These are phyloP conservation scores for Angomonas ambiguus DNA, from an alignment of 208 protist species.

Conservation along the genomic window DNA sequence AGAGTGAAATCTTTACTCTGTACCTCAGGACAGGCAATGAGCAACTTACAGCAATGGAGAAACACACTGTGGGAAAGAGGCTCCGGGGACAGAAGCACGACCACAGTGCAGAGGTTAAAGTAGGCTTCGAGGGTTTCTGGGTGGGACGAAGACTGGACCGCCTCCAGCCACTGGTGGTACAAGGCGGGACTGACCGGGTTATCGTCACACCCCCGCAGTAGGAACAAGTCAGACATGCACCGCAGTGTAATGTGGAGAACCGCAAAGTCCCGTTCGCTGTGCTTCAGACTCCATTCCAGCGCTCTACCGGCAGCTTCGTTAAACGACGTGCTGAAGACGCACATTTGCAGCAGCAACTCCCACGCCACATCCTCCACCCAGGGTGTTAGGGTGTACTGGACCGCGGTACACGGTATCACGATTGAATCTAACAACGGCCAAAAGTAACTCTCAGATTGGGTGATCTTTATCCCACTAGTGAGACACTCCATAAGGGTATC, in stretches of 20 bases:
- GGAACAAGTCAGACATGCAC: constrained; percentile 34
- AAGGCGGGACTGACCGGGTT: constrained; percentile 15
- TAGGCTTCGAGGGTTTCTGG: constrained; percentile 19
- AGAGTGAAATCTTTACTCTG: neutral
- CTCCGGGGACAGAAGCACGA: constrained; percentile 9
- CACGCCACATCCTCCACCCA: constrained; percentile 79
- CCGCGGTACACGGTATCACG: constrained; percentile 50
- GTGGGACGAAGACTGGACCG: neutral
- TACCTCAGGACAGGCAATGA: neutral
- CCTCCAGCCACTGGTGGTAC: constrained; percentile 25
- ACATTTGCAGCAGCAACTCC: constrained; percentile 67
- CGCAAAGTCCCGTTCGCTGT: constrained; percentile 52
- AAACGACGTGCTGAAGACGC: constrained; percentile 24
- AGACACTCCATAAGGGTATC: constrained; percentile 59
- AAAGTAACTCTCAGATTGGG: constrained; percentile 20
- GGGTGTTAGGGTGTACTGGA: constrained; percentile 26
- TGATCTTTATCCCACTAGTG: constrained; percentile 27
- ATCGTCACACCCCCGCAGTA: constrained; percentile 32
- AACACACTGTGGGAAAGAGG: constrained; percentile 11
- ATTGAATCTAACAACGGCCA: constrained; percentile 51
- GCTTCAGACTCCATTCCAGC: constrained; percentile 32
- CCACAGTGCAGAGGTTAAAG: constrained; percentile 23
- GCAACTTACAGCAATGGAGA: neutral
- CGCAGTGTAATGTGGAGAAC: constrained; percentile 46
- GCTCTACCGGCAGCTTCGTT: constrained; percentile 19